Conservation (phyloP, 2,329 filamentous ascomycete genomes). For the Epicoccum nigrum region DNA sequence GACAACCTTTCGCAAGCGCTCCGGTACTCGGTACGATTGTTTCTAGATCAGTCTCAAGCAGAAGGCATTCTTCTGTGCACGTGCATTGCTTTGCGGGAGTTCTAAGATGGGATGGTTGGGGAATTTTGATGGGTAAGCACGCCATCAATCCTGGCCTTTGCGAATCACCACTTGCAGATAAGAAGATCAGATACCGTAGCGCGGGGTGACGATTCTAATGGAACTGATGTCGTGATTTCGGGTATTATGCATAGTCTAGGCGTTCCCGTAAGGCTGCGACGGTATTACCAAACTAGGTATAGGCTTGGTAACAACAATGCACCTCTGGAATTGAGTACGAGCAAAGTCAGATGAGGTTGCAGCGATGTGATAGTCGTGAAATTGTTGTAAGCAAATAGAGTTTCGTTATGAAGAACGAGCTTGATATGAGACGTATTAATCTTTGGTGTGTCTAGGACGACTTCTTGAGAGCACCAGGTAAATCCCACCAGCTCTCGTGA, state of each 20-base stretch:
- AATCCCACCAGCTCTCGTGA: slow-evolving; percentile 69
- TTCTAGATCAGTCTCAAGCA: neutral
- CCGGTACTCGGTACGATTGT: slow-evolving; percentile 2
- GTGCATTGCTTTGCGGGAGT: neutral
- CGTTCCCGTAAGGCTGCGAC: neutral
- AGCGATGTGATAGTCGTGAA: too few species aligned
- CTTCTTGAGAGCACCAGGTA: slow-evolving; percentile 34
- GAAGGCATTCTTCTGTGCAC: too few species aligned
- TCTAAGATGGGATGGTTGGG: slow-evolving; percentile 7
- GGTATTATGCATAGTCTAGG: neutral
- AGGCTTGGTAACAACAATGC: neutral
- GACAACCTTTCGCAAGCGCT: neutral
- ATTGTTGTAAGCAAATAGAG: neutral
- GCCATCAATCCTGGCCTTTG: slow-evolving; percentile 31
- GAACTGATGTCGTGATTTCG: slow-evolving; percentile 19
- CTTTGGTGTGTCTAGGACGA: neutral
- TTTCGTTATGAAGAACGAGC: neutral
- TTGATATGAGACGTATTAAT: neutral
- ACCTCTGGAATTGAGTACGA: neutral
- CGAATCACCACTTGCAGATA: slow-evolving; percentile 13
- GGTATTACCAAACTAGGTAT: neutral
- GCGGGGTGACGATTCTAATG: neutral
- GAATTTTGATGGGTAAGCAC: slow-evolving; percentile 32
- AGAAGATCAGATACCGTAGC: neutral
- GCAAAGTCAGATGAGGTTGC: neutral